phyloP scores from a whole-genome alignment of 2,329 filamentous ascomycete species.

The Zopfia rhizophila region DNA sequence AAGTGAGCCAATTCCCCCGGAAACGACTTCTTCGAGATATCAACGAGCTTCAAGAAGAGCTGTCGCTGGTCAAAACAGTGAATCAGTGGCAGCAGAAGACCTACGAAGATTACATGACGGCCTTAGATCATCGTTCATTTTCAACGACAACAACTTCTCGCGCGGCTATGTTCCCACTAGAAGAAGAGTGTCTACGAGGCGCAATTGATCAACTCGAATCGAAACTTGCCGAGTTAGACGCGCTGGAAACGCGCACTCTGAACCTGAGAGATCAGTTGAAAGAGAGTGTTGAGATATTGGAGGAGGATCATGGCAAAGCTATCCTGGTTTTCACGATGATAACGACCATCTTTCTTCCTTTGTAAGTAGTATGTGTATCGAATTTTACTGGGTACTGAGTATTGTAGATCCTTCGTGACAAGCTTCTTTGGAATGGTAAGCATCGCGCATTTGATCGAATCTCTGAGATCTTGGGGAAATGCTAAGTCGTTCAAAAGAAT shows the following conservation, averaged over 20 bases:
- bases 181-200: constrained; percentile 10
- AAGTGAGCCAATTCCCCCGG: constrained; percentile 19
- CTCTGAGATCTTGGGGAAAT: no score
- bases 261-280: constrained; percentile 14
- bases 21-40: constrained; percentile 23
- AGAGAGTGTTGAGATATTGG: constrained; percentile 14
- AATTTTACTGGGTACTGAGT: no score
- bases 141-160: neutral
- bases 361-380: no score
- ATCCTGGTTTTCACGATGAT: constrained; percentile 47
- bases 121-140: constrained; percentile 8
- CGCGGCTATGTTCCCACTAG: constrained; percentile 2
- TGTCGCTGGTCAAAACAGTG: constrained; percentile 12
- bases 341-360: constrained; percentile 50
- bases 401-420: constrained; percentile 12
- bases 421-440: constrained; percentile 14
- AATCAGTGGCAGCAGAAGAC: constrained; percentile 22
- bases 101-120: constrained; percentile 2
- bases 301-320: constrained; percentile 18
- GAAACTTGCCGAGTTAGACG: constrained; percentile 19
- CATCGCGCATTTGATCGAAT: no score
- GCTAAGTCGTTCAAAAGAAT: no score
- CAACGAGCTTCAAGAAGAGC: constrained; percentile 22
- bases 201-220: constrained; percentile 3
- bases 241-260: constrained; percentile 11